phyloP scores from a whole-genome alignment of 495 filamentous ascomycete genomes.

The Penicillium roqueforti region DNA sequence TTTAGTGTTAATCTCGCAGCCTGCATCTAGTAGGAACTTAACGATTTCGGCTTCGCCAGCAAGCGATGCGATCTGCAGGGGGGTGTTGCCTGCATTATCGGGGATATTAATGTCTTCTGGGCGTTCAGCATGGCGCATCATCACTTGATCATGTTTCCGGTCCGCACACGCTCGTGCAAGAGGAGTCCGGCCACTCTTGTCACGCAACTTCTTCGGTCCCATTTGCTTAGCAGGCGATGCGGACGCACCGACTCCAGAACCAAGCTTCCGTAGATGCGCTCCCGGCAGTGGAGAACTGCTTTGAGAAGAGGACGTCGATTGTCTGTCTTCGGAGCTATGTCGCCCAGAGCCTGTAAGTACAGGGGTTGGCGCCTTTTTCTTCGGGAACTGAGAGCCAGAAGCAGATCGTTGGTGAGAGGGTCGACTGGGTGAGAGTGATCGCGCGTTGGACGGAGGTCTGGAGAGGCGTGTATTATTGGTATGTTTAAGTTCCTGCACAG shows the following conservation, averaged over 20 bases:
- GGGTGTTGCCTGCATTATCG: conserved; percentile 92
- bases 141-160: conserved; percentile 67
- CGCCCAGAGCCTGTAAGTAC: conserved; percentile 44
- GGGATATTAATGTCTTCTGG: conserved; percentile 83
- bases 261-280: conserved; percentile 60
- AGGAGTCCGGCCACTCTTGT: conserved; percentile 79
- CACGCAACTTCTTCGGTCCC: conserved; percentile 74
- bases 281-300: conserved; percentile 68
- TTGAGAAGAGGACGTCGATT: conserved; percentile 69
- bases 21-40: conserved; percentile 64
- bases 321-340: conserved; percentile 58
- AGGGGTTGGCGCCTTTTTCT: conserved; percentile 48
- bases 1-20: conserved; percentile 77
- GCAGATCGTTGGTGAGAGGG: conserved; percentile 56
- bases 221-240: conserved; percentile 63
- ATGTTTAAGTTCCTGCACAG: conserved; percentile 27
- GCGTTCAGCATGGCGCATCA: conserved; percentile 63
- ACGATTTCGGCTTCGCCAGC: conserved; percentile 78
- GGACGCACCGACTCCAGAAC: conserved; percentile 51
- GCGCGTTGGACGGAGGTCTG: conserved; percentile 41
- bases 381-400: conserved; percentile 54
- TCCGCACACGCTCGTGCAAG: conserved; percentile 80
- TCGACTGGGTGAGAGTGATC: conserved; percentile 61
- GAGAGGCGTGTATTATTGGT: conserved; percentile 24
- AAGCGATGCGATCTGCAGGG: conserved; percentile 84